phyloP scores from a whole-genome alignment of 805 yeast species.

The Metschnikowia reukaufii region DNA sequence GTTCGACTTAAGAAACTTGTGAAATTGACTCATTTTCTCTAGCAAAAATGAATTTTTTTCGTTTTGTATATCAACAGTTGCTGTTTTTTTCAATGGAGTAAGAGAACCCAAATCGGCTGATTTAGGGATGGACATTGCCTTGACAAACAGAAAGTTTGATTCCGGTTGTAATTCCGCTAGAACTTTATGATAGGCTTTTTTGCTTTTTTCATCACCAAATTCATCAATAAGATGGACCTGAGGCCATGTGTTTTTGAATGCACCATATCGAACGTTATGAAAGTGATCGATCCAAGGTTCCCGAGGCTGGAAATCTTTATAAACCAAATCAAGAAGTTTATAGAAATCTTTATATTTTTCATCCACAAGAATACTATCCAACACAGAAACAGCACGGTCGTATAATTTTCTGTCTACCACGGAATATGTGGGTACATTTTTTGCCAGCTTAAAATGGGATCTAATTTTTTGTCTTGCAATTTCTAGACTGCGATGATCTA shows the following conservation, averaged over 20 bases:
- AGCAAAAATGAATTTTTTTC: constrained; percentile 6
- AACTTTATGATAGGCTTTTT: constrained; percentile 19
- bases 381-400: constrained; percentile 11
- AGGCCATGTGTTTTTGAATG: constrained; percentile 34
- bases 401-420: constrained; percentile 18
- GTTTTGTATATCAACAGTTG: no score
- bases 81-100: constrained; percentile 1
- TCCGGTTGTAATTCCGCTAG: constrained; percentile 13
- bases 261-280: constrained; percentile 20
- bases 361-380: constrained; percentile 29
- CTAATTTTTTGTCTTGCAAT: constrained; percentile 18
- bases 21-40: constrained; percentile 18
- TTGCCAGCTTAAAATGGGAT: constrained; percentile 13
- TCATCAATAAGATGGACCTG: constrained; percentile 34
- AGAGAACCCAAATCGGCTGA: not conserved
- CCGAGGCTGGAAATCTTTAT: constrained; percentile 18
- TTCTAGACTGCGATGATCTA: constrained; percentile 21
- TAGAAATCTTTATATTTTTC: constrained; percentile 29
- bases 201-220: constrained; percentile 17
- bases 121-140: constrained; percentile 11
- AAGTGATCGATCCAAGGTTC: constrained; percentile 25
- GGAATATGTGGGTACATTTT: constrained; percentile 12
- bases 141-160: constrained; percentile 12
- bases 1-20: constrained; percentile 23
- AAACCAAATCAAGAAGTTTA: constrained; percentile 29